Evolutionary conservation across 257 asterid genomes (phyloP), one percentile per base, ranked within the genome.

Genomic region (Nicotiana tomentosiformis): DNA sequence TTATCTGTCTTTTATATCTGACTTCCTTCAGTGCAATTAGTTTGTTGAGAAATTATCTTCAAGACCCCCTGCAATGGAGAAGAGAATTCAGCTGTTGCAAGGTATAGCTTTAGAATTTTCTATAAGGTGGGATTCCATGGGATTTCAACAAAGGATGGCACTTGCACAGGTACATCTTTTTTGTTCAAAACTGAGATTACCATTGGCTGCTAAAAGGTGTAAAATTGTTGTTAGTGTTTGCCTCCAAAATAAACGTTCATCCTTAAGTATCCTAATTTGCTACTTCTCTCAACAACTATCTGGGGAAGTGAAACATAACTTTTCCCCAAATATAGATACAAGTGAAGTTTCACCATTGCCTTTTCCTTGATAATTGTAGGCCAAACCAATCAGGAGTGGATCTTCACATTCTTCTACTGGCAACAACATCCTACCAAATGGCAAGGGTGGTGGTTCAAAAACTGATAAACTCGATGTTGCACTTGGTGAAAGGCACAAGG

Each of bases 91-190:
- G 86, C 89, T 90, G 60, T 83, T 96, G 94, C 93, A 91, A 87
- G 98, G 92, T 84, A 92, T 96, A 86, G 95, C 97, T 56, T 89
- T 93, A 43, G 98, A 94, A 87, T 93, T 85, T 76, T 91, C 98
- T 77, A 87, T 96, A 83, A 89, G 87, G 82, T 96, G 98, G 99
- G 97, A 96, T 85, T 88, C 88, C 53, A 80, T 68, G 88, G 97
- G 95, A 26, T 92, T 94, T 86, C 92, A 96, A 84, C 86, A 88
- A 91, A 92, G 97, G 88, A 89, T 96, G 97, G 86, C 83, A 66
- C 80, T 79, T 81, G 81, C 88, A 57, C 94, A 87, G 94, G 99
- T 96, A 88, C 83, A 85, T 68, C 80, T 62, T 78, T 60, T 35
- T 29, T 58, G 77, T 77, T 68, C 46, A 84, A 80, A 72, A 70